Evolutionary conservation across 2,329 filamentous ascomycete species (phyloP), one percentile per base, ranked within the genome.

Genomic region (Magnaporthiopsis rhizophila): DNA sequence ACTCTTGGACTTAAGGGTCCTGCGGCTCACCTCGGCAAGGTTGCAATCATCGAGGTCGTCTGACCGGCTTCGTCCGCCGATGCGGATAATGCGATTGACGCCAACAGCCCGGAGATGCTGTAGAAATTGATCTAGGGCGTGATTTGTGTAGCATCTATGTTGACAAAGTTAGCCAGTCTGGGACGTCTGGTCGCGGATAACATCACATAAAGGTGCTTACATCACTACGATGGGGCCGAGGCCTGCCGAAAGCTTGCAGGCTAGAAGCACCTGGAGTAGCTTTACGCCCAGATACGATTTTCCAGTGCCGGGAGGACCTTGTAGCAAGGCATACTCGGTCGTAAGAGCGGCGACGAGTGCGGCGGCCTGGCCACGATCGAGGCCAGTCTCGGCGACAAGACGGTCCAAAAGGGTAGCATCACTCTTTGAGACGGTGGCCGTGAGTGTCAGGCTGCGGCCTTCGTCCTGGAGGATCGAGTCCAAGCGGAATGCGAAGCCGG

Each of bases 301-400:
- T 0, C 89, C 88, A 0, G 88, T 91, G 0, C 89, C 88, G 0
- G 88, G 88, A 0, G 88, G 88, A 0, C 89, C 89, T 74, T 91
- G 87, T 13, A 90, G 87, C 5, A 90, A 75, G 1, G 85, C 81
- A 11, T 89, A 72, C 45, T 79, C 78, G 1, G 80, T 77, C 0
- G 75, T 78, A 0, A 90, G 72, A 3, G 84, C 79, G 24, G 79
- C 74, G 0, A 87, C 67, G 0, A 89, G 15, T 45, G 38, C 38
- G 38, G 38, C 38, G 71, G 1, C 86, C 84, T 85, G 81, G 0
- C 78, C 80, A 0, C 69, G 64, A 67, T 90, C 87, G 0, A 90
- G 78, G 0, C 71, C 75, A 0, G 83, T 80, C 18, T 71, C 69
- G 0, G 71, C 59, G 3, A 69, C 66, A 3, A 81, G 69, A 4